Evolutionary conservation across 192 early-diverging fungal species (phyloP).

Genomic region (Linnemannia schmuckeri): DNA sequence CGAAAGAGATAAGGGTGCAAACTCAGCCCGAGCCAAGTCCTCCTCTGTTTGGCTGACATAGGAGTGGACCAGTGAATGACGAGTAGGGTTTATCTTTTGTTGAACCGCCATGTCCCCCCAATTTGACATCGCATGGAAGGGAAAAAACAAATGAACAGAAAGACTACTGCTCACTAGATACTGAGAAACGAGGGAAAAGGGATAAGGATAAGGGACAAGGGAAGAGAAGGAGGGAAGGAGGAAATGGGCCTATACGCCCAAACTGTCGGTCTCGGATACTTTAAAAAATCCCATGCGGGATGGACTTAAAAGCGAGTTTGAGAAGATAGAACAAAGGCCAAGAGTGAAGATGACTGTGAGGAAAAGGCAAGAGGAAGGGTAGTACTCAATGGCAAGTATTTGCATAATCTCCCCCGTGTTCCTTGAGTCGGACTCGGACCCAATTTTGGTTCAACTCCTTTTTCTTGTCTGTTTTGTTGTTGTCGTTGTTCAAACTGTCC

Average conservation of each 20-base stretch:
- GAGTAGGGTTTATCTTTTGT: not conserved
- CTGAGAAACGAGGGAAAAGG: not conserved
- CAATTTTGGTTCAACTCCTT: constrained; percentile 5
- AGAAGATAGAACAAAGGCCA: not conserved
- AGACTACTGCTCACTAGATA: not conserved
- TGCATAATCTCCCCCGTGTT: not conserved
- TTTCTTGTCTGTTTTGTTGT: not conserved
- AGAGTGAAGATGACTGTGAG: not conserved
- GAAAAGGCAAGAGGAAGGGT: not conserved
- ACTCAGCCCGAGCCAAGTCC: not conserved
- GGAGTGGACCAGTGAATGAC: not conserved
- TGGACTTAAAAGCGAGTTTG: not conserved
- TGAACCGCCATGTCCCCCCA: not conserved
- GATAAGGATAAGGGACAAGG: not conserved
- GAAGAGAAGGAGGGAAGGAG: not conserved
- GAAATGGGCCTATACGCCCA: not conserved
- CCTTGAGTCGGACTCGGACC: not conserved
- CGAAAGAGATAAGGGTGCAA: not conserved
- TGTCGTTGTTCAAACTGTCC: constrained; percentile 4
- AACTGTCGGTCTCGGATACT: constrained; percentile 2
- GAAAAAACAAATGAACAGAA: not conserved
- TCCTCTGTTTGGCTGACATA: not conserved
- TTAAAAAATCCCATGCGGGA: not conserved
- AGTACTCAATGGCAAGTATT: constrained; percentile 1
- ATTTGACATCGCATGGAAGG: not conserved